Evolutionary conservation across 2,329 filamentous ascomycete genomes (phyloP).

Genomic region (Tympanopsis confertula): DNA sequence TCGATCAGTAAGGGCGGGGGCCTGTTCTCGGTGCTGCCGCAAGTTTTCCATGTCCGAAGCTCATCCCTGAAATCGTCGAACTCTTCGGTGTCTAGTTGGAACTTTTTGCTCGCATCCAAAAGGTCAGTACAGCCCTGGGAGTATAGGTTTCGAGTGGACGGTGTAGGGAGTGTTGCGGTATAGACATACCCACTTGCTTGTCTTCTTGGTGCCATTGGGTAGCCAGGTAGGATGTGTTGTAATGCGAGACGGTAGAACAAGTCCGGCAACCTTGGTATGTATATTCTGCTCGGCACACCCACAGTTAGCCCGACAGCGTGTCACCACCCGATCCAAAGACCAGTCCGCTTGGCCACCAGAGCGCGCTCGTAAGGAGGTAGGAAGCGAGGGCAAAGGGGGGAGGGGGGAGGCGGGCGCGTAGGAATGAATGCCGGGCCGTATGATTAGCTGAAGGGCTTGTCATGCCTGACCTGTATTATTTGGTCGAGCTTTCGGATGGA

Average conservation of each 20-base stretch:
- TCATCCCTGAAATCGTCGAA: conserved; percentile 78
- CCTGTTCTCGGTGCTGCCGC: conserved; percentile 63
- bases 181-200: conserved; percentile 74
- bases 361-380: not conserved
- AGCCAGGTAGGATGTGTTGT: conserved; percentile 48
- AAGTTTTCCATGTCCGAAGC: conserved; percentile 68
- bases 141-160: not conserved
- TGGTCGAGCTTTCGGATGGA: conserved; percentile 75
- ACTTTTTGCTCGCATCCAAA: conserved; percentile 31
- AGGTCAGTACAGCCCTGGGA: not conserved
- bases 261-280: conserved; percentile 74
- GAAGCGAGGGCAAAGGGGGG: conserved; percentile 8
- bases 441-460: conserved; percentile 2
- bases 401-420: conserved; percentile 7
- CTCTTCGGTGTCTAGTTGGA: conserved; percentile 88
- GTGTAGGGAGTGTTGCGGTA: not conserved
- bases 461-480: conserved; percentile 71
- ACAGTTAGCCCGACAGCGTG: not conserved
- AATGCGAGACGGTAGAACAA: conserved; percentile 72
- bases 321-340: not conserved
- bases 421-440: conserved; percentile 1
- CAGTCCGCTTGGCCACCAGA: not conserved
- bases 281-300: conserved; percentile 57
- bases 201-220: conserved; percentile 41
- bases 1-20: conserved; percentile 83